Percentiles rank a stretch among this genome's conserved stretches.
Evolutionary conservation across 805 yeast species (phyloP).

Genomic region (Candida silvicultrix): DNA sequence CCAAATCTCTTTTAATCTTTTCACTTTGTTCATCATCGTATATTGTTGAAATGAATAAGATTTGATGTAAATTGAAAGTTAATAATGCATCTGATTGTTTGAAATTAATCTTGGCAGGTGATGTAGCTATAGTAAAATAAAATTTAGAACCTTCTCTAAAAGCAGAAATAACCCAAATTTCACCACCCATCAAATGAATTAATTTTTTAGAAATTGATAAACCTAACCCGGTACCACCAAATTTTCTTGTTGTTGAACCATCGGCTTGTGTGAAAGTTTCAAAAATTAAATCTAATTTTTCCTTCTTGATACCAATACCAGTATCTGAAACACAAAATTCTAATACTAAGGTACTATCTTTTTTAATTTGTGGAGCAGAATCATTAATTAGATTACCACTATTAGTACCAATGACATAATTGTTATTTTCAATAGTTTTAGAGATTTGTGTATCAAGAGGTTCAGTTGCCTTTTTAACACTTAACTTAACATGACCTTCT

Average conservation of each 20-base stretch:
- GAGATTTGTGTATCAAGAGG: constrained; percentile 46
- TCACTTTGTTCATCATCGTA: constrained; percentile 45
- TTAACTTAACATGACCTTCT: constrained; percentile 67
- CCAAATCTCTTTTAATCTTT: constrained; percentile 44
- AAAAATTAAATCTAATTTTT: constrained; percentile 72
- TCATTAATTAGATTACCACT: constrained; percentile 57
- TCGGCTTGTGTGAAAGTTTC: constrained; percentile 93
- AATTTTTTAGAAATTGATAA: constrained; percentile 81
- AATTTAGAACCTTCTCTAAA: constrained; percentile 81
- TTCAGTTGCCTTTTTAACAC: constrained; percentile 46
- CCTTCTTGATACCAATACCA: constrained; percentile 83
- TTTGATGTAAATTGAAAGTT: constrained; percentile 67
- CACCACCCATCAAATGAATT: constrained; percentile 90
- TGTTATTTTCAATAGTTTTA: constrained; percentile 23
- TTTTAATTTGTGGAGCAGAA: constrained; percentile 18
- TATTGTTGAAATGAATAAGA: constrained; percentile 62
- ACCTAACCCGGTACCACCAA: constrained; percentile 94
- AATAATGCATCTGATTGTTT: constrained; percentile 62
- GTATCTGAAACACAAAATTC: constrained; percentile 88
- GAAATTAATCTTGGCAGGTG: constrained; percentile 57
- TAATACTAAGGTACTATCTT: constrained; percentile 37
- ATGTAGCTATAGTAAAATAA: constrained; percentile 73
- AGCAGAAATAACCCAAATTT: constrained; percentile 81
- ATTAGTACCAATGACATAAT: constrained; percentile 40
- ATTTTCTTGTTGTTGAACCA: constrained; percentile 87